These are phyloP conservation scores for Grosmannia huntii DNA, from an alignment of 2,329 filamentous ascomycete species.

Conservation along the genomic window DNA sequence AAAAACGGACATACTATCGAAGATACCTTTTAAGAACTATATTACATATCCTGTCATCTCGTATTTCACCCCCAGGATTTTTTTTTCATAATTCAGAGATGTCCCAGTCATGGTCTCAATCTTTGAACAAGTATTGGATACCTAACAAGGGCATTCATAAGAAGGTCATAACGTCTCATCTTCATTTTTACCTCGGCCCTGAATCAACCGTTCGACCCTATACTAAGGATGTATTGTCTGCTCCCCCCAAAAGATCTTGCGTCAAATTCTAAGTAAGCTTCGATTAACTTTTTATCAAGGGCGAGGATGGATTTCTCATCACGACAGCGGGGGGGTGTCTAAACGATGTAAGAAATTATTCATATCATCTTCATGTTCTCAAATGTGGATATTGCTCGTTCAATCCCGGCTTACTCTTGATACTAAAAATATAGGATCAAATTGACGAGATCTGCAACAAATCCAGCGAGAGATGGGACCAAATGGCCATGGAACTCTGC, in stretches of 20 bases:
- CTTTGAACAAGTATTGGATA: conserved; percentile 49
- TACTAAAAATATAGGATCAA: conserved; percentile 34
- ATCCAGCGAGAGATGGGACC: conserved; percentile 45
- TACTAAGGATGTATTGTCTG: conserved; percentile 35
- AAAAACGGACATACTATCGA: background rate
- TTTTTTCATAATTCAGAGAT: conserved; percentile 6
- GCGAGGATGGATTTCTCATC: conserved; percentile 49
- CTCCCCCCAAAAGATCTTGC: background rate
- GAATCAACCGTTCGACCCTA: conserved; percentile 44
- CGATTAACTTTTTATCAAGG: conserved; percentile 26
- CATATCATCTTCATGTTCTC: background rate
- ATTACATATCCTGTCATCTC: background rate
- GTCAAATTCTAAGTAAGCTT: conserved; percentile 1
- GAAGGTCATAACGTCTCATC: conserved; percentile 44
- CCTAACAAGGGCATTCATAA: conserved; percentile 46
- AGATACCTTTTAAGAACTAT: background rate
- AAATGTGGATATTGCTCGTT: background rate
- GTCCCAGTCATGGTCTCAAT: conserved; percentile 20
- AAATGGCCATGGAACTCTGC: conserved; percentile 33
- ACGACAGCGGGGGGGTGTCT: conserved; percentile 16
- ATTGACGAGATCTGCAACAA: conserved; percentile 50
- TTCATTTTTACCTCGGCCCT: conserved; percentile 45
- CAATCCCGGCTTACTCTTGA: background rate
- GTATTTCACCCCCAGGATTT: background rate
- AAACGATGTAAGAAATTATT: conserved; percentile 37